Percentiles rank a stretch among this genome's conserved stretches.
phyloP scores from a whole-genome alignment of 2,329 filamentous ascomycete genomes.

The Colletotrichum tofieldiae region DNA sequence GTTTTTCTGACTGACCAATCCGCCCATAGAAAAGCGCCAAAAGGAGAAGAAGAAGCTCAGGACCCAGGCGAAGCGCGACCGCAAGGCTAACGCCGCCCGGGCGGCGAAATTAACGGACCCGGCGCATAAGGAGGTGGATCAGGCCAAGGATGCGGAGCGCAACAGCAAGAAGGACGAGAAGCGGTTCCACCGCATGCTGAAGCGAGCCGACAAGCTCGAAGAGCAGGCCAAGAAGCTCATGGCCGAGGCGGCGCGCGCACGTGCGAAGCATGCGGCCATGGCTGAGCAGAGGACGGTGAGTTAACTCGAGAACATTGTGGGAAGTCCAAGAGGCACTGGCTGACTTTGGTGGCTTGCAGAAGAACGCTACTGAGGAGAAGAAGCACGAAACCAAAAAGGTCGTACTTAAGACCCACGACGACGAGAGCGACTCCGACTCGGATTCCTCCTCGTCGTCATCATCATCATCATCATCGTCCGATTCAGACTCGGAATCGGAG shows the following conservation, averaged over 20 bases:
- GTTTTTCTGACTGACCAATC: neutral
- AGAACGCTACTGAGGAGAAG: conserved; percentile 47
- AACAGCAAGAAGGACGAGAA: conserved; percentile 54
- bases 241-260: conserved; percentile 56
- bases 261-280: conserved; percentile 49
- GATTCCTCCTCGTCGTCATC: conserved; percentile 45
- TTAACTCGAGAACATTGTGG: neutral
- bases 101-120: conserved; percentile 52
- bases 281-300: conserved; percentile 48
- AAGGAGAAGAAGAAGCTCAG: conserved; percentile 56
- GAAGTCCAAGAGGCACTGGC: neutral
- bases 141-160: conserved; percentile 48
- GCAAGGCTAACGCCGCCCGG: conserved; percentile 53
- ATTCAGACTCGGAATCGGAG: conserved; percentile 38
- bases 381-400: conserved; percentile 26
- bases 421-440: conserved; percentile 43
- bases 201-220: conserved; percentile 59
- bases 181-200: conserved; percentile 55
- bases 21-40: conserved; percentile 49
- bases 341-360: conserved; percentile 41
- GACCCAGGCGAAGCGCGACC: conserved; percentile 56
- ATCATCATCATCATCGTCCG: conserved; percentile 16
- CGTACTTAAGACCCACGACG: conserved; percentile 43
- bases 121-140: conserved; percentile 50
- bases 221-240: conserved; percentile 58